Base-by-base conservation (phyloP, 2,329 filamentous ascomycete species). In the Fusarium begoniae region DNA sequence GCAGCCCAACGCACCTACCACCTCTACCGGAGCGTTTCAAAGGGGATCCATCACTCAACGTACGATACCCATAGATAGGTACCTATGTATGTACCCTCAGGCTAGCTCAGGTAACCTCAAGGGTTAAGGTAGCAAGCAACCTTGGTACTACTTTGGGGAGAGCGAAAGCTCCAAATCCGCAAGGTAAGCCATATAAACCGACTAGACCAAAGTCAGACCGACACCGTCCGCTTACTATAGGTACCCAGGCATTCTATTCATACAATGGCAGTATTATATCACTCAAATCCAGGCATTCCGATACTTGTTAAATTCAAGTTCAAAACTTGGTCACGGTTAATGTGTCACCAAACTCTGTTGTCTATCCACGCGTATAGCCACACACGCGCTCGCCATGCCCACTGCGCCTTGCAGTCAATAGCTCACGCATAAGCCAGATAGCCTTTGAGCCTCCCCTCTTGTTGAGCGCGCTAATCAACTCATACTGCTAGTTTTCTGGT, bases 341-440 rank as follows among this genome's bases (percentile, higher is more conserved):
- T n/a, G 9, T 66, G 47, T 70, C 28, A 53, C 38, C 40, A 37
- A 64, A 73, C 63, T 72, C 57, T 75, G 60, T 66, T 73, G 69
- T 60, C 75, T 73, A 74, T 73, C 69, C 54, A 47, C 64, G 37
- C 55, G 53, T 69, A 38, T 57, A 57, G 50, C 69, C 69, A 73
- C 64, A 38, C 69, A 50, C 32, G 44, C 64, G 54, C 22, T 59
- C 57, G 56, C 68, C 59, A 43, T 72, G 35, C 38, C 63, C 62
- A 50, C 44, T 57, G 53, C 51, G 51, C 45, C 37, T 44, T 56
- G 50, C 59, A n/a, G 14, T 38, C 32, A 22, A 45, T 44, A 44
- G 40, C 32, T 41, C 32, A 24, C 55, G 28, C 38, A 57, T 35
- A 24, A 38, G 41, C 51, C 55, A 43, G 70, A 63, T 43, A 67